Evolutionary conservation across 2,329 filamentous ascomycete species (phyloP), one percentile per base, ranked within the genome.

Genomic region (Dactylellina haptotyla): DNA sequence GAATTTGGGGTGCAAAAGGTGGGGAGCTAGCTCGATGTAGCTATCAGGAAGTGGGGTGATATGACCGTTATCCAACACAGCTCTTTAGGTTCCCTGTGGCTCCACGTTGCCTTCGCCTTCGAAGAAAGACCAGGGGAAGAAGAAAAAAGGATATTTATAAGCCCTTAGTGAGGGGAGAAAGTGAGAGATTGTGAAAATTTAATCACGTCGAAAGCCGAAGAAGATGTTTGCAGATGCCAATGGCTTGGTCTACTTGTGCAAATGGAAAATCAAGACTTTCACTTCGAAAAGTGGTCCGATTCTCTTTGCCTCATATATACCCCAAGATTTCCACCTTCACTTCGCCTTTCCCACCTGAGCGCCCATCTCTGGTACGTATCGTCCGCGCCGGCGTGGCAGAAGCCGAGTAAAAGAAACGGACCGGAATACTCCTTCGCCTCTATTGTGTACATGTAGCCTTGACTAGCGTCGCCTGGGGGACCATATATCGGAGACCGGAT

Each of bases 1-100:
- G 37, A 50, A 59, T 59, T 67, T 45, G 25, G 63, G 62, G 53
- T 59, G 63, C 63, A 51, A 51, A 43, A 53, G 51, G 63, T 67
- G 63, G 63, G 62, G 63, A 67, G 63, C 63, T 67, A 67, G 53
- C 53, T 67, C 53, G 45, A 59, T 51, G 63, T 32, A 67, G 53
- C 63, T 67, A 58, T 67, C 45, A 30, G 32, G 34, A 59, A 53
- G 63, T 67, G 63, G 63, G 63, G 63, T 67, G 63, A 67, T 67
- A 67, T 67, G 45, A 45, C 63, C 53, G 63, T 67, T 67, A 67
- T 67, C 63, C 53, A 67, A 67, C 63, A 66, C 39, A 46, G 41
- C 46, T 53, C 34, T 23, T 41, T 28, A 48, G 26, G 23, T 26
- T 28, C 23, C 30, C 30, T n/a, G 61, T 66, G 62, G 62, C 63